phyloP scores from a whole-genome alignment of 2,329 filamentous ascomycete species.

The Stemphylium lycopersici region DNA sequence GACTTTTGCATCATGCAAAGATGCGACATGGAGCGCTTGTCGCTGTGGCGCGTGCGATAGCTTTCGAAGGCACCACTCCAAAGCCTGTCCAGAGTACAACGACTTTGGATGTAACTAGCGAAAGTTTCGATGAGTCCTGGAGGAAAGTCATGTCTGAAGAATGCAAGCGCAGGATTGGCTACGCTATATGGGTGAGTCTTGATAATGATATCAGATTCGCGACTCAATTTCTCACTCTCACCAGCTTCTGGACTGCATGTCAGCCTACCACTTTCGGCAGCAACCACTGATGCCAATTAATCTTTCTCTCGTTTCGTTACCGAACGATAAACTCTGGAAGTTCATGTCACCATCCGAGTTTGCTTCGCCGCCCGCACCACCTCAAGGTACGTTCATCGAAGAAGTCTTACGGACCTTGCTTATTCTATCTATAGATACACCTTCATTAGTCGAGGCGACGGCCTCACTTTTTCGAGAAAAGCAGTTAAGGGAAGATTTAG shows the following conservation, averaged over 20 bases:
- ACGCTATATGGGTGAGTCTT: conserved; percentile 49
- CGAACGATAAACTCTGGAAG: neutral
- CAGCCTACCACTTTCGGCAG: conserved; percentile 11
- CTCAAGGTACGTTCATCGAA: neutral
- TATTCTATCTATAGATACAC: neutral
- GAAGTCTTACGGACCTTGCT: neutral
- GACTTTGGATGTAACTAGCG: neutral
- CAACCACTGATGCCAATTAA: conserved; percentile 3
- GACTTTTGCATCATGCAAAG: conserved; percentile 3
- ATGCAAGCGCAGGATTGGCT: conserved; percentile 10
- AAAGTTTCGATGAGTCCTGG: neutral
- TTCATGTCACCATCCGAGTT: neutral
- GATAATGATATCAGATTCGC: neutral
- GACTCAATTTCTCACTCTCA: conserved; percentile 12
- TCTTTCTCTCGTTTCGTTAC: conserved; percentile 1
- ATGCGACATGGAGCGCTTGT: conserved; percentile 4
- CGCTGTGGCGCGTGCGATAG: conserved; percentile 2
- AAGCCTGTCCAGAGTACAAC: neutral
- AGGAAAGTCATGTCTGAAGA: neutral
- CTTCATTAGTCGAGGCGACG: conserved; percentile 6
- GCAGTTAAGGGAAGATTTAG: conserved; percentile 38
- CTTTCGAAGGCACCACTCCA: neutral
- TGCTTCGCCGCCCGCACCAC: neutral
- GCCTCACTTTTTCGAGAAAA: conserved; percentile 9
- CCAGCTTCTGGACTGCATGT: conserved; percentile 15